Evolutionary conservation across 1,284 basidiomycete genomes (phyloP), one percentile per base, ranked within the genome.

Genomic region (Inonotus hispidus): DNA sequence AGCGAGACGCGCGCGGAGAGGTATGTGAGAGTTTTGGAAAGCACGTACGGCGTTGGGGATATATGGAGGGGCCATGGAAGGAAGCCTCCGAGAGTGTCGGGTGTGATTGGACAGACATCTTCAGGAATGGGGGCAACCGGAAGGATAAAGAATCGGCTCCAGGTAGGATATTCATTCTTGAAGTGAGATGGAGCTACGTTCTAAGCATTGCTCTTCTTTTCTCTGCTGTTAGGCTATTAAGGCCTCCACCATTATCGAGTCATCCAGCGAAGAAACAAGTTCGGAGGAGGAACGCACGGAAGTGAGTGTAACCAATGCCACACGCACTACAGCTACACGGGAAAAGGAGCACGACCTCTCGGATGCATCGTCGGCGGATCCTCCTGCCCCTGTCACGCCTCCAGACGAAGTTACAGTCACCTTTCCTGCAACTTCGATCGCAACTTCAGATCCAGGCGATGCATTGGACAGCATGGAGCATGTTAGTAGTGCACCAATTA

Each of bases 11-110:
- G 27, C 21, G 27, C 49, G 13, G 47, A 62, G 25, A 56, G 60
- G 14, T 62, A 58, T 54, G 35, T 38, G n/a, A 4, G n/a, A 14
- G 35, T 62, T 16, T 50, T 62, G 21, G 52, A 62, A 49, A 23
- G 53, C 16, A 16, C 41, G 29, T 62, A 62, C 49, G 60, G 60
- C 5, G n/a, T 39, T 13, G 60, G 60, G 13, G 60, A 62, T 54
- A 16, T 58, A 16, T 41, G 56, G 14, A 35, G 60, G 7, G 60
- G 60, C 5, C 35, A 62, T 21, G 56, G 55, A 21, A 41, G 56
- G 19, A 62, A 54, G 47, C 58, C 58, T 8, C 19, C 4, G 23
- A 59, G 53, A 35, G 58, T 53, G 45, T 16, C 19, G 41, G 41
- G 14, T 16, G 14, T 43, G 11, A 14, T 13, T 13, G 39, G 39